phyloP scores from a whole-genome alignment of 1,284 basidiomycete species.

The Irpex sp. region DNA sequence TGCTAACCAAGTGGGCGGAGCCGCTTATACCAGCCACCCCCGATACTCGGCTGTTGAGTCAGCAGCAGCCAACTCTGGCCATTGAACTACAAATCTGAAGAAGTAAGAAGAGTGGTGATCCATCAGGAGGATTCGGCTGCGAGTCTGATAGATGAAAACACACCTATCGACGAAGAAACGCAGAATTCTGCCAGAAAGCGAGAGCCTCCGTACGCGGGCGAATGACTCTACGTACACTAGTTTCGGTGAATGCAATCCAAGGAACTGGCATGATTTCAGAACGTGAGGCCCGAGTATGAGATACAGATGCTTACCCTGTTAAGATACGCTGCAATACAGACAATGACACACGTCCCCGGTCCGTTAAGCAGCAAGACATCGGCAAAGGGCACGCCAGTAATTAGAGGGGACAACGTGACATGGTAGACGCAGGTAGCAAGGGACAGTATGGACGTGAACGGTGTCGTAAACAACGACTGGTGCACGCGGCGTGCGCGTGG shows the following conservation, averaged over 20 bases:
- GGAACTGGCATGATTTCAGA: conserved; percentile 46
- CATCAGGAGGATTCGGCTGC: background rate
- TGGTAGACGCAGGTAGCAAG: conserved; percentile 55
- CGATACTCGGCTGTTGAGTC: conserved; percentile 43
- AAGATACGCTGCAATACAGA: conserved; percentile 72
- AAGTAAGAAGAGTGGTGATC: conserved; percentile 5
- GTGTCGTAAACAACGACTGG: conserved; percentile 69
- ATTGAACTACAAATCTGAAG: conserved; percentile 81
- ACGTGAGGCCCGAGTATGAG: conserved; percentile 1
- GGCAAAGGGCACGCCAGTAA: conserved; percentile 44
- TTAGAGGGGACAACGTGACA: conserved; percentile 48
- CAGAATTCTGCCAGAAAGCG: conserved; percentile 83
- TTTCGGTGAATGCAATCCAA: conserved; percentile 70
- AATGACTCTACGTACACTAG: conserved; percentile 95
- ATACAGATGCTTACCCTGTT: conserved; percentile 59
- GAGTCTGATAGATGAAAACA: conserved; percentile 20
- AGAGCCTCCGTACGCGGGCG: conserved; percentile 82
- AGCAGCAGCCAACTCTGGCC: conserved; percentile 58
- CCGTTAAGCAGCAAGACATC: conserved; percentile 92
- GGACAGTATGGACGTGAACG: conserved; percentile 61
- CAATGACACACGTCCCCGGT: conserved; percentile 88
- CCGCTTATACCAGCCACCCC: conserved; percentile 61
- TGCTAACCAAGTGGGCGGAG: background rate
- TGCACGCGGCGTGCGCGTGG: conserved; percentile 86
- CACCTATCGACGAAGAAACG: conserved; percentile 80